These are phyloP conservation scores for Pigoraptor vietnamica DNA, from an alignment of 78 protist species.

Conservation along the genomic window DNA sequence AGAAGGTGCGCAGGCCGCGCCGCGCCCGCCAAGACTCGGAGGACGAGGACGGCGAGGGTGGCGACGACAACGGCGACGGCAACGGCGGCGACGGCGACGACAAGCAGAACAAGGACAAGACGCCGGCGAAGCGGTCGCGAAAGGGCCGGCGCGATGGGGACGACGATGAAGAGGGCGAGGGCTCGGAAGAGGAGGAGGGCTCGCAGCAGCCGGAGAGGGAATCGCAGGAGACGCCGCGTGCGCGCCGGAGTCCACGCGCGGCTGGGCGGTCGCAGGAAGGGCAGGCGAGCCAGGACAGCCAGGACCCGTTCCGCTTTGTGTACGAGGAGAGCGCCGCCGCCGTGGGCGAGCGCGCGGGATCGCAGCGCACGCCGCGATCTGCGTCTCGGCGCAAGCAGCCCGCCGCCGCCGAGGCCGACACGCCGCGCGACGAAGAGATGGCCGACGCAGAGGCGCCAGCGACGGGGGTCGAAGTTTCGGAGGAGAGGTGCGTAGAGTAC, in stretches of 20 bases:
- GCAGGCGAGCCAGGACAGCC: too few species aligned
- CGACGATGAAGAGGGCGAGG: neutral
- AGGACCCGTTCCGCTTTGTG: neutral
- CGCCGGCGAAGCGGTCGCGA: neutral
- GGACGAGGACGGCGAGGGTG: neutral
- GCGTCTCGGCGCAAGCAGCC: neutral
- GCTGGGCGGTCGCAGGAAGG: neutral
- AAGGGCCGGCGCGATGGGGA: neutral
- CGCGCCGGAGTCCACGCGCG: neutral
- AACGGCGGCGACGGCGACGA: neutral
- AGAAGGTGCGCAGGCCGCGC: neutral
- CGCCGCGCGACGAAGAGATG: neutral
- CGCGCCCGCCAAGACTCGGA: neutral
- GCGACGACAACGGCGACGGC: neutral
- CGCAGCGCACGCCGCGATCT: neutral
- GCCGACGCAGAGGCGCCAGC: neutral
- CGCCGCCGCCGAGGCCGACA: neutral
- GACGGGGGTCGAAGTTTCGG: too few species aligned
- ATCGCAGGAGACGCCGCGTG: neutral
- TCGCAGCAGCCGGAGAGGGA: neutral
- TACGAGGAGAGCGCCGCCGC: neutral
- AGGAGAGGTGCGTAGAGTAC: too few species aligned
- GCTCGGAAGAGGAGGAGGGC: neutral
- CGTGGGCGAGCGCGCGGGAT: neutral
- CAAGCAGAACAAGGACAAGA: neutral